Evolutionary conservation across 2,329 filamentous ascomycete species (phyloP).

Genomic region (Botrytis cinerea): DNA sequence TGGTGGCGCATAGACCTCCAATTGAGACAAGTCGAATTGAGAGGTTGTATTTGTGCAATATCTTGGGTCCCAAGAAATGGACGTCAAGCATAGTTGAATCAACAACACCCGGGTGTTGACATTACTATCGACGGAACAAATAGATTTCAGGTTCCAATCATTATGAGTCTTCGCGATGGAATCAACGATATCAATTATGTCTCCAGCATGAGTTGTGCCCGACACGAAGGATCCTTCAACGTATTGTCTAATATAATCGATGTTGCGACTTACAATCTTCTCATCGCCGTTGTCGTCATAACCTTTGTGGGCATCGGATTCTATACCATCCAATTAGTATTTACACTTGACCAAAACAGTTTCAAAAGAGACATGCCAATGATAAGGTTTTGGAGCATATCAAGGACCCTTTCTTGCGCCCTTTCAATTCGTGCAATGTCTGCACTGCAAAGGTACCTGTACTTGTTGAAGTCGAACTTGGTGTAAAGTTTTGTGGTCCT

Average conservation of each 20-base stretch:
- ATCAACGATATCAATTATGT: conserved; percentile 36
- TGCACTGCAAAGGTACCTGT: not conserved
- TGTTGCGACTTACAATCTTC: conserved; percentile 40
- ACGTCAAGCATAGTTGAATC: conserved; percentile 38
- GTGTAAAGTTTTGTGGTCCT: conserved; percentile 38
- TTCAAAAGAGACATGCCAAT: conserved; percentile 43
- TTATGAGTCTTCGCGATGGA: conserved; percentile 32
- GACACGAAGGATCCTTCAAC: conserved; percentile 24
- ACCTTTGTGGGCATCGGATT: conserved; percentile 34
- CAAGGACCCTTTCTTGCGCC: conserved; percentile 38
- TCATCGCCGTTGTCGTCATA: conserved; percentile 34
- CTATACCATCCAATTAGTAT: conserved; percentile 26
- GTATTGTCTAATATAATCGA: conserved; percentile 32
- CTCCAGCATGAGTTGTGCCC: conserved; percentile 20
- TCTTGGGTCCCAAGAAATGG: conserved; percentile 37
- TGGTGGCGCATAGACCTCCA: conserved; percentile 46
- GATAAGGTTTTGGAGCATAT: conserved; percentile 47
- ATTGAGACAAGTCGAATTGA: conserved; percentile 49
- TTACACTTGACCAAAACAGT: not conserved
- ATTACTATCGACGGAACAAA: conserved; percentile 19
- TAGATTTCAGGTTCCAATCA: conserved; percentile 13
- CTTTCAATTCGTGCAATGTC: not conserved
- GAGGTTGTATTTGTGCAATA: conserved; percentile 30
- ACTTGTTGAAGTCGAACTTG: conserved; percentile 27
- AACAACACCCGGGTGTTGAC: conserved; percentile 29